Conservation (phyloP, 2,329 filamentous ascomycete species). For the Alternaria arbusti region DNA sequence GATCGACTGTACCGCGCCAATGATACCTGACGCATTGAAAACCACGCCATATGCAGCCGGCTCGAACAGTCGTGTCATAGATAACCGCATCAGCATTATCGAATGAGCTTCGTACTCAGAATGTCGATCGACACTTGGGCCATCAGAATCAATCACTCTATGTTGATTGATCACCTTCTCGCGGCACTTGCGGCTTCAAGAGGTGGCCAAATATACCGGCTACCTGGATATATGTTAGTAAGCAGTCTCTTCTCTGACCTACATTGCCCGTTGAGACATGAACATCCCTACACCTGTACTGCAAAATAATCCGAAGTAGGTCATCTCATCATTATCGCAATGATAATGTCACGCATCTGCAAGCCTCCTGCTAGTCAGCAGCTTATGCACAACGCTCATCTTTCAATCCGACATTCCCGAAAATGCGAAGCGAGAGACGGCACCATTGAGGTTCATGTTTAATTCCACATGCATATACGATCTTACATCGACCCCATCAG, state of each 20-base stretch:
- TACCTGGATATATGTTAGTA: background rate
- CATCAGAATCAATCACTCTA: background rate
- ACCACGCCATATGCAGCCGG: background rate
- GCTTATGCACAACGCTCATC: slow-evolving; percentile 8
- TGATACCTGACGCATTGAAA: background rate
- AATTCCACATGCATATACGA: slow-evolving; percentile 2
- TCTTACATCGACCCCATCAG: slow-evolving; percentile 10
- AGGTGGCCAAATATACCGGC: background rate
- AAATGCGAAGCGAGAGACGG: slow-evolving; percentile 16
- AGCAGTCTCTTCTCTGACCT: background rate
- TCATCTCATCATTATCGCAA: background rate
- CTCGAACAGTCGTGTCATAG: background rate
- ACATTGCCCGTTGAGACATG: background rate
- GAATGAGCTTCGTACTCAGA: background rate
- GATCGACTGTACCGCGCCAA: background rate
- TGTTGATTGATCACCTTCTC: background rate
- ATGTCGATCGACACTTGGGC: background rate
- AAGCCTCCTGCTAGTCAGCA: background rate
- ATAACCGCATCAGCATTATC: background rate
- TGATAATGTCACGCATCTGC: background rate
- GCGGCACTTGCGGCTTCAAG: background rate
- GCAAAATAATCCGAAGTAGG: background rate
- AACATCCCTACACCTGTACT: background rate
- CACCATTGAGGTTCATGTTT: background rate
- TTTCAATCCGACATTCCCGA: slow-evolving; percentile 3